Base-by-base conservation (phyloP, 345 rosid species). In the Raphanus raphanistrum region DNA sequence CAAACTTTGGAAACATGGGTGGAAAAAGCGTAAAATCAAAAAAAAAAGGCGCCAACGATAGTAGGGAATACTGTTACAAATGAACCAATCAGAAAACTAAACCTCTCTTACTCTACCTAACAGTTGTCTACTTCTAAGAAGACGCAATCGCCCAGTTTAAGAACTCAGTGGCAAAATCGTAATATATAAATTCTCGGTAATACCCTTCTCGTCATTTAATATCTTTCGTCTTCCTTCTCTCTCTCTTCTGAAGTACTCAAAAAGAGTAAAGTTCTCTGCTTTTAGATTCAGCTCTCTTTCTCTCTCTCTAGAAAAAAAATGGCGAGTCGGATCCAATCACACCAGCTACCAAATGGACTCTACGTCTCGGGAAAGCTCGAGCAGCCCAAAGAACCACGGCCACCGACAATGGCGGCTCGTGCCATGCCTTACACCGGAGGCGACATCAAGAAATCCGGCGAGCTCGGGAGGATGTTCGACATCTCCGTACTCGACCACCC, bases 381-480 rank as follows among this genome's bases (percentile, higher is more conserved):
- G 50, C 88, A 84, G 69, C 85, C 72, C 0, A 89, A 89, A 74
- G 98, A 92, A 65, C 54, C 54, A 15, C 84, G 93, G 28, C 91
- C 78, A 71, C 97, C 97, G 48, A 89, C 90, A 76, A 88, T 89
- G 86, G 89, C 89, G n/a, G 85, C 94, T 10, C 85, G 94, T 3
- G 89, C 98, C 0, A 84, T 88, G 4, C 97, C 97, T 29, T 94
- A 94, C 83, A 90, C 96, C 1, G 98, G 98, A 36, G 98, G 98
- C 10, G 95, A 94, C 75, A 78, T 94, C 12, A 92, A 94, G 78
- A 94, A 90, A 78, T 94, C 98, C 32, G 98, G 98, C 0, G 98
- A 94, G 85, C 84, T 92, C 6, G 93, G 98, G 1, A 89, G 90
- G 84, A 94, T 94, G 98, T 90, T 94, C 62, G 97, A 94, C 73